These are phyloP conservation scores for Trapa bicornis DNA, from an alignment of 345 rosid genomes.

Conservation along the genomic window DNA sequence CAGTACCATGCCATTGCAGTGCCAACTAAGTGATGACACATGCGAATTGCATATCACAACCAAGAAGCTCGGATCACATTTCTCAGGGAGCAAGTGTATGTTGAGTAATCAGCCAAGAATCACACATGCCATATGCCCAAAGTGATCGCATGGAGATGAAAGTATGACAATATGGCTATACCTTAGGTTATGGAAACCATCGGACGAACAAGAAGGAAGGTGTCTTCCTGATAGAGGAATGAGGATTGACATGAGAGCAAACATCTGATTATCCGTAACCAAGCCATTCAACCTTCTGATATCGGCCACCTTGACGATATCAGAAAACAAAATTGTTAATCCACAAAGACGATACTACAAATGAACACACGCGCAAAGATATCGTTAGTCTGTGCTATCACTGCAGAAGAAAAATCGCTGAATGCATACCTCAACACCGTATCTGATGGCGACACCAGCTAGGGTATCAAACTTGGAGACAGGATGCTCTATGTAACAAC, in stretches of 20 bases:
- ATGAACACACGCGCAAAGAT: too few relatives aligned
- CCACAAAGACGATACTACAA: too few relatives aligned
- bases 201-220: conserved; percentile 40
- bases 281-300: conserved; percentile 70
- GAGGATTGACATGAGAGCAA: conserved; percentile 57
- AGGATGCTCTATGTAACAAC: conserved; percentile 37
- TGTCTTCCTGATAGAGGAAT: conserved; percentile 88
- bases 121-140: too few relatives aligned
- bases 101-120: too few relatives aligned
- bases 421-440: conserved; percentile 74
- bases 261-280: conserved; percentile 84
- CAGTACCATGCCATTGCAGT: not conserved
- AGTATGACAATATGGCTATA: conserved; percentile 9
- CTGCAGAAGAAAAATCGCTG: not conserved
- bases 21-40: too few relatives aligned
- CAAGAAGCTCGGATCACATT: too few relatives aligned
- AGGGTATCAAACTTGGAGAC: conserved; percentile 80
- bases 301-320: conserved; percentile 54
- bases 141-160: too few relatives aligned
- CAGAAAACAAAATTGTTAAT: too few relatives aligned
- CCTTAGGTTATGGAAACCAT: conserved; percentile 29
- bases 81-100: too few relatives aligned
- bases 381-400: too few relatives aligned
- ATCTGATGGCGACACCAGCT: conserved; percentile 87
- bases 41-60: too few relatives aligned